Evolutionary conservation across 1,139 yeast genomes (phyloP), one percentile per base, ranked within the genome.

Genomic region (Keqinozyma sinolaborantium): DNA sequence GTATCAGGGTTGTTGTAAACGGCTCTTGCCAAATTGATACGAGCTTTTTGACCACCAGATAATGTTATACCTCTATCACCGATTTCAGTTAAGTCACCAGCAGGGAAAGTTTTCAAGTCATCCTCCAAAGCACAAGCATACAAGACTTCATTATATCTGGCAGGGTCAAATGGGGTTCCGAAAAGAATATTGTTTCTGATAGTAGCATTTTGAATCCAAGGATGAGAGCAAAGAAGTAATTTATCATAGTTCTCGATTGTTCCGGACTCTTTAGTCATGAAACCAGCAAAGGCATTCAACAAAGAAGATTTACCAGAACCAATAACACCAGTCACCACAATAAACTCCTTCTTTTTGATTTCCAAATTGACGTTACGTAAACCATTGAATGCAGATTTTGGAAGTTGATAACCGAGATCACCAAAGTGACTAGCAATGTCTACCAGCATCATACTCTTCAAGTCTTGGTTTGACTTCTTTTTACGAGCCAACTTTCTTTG

Each of bases 201-300:
- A 16, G 72, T 62, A n/a, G 72, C 55, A 40, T 66, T 67, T 49
- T 67, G 73, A 33, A 67, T 64, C 73, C 73, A 67, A 13, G 71
- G 70, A 9, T 53, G 44, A 9, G 62, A 50, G 36, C 71, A 62
- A 25, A 62, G 49, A 25, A 64, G 45, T 24, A 56, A 42, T 19
- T 53, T 58, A 16, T 57, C 58, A 32, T 54, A 47, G 11, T 61
- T 47, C 5, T 38, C 44, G 30, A 64, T 39, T 4, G 41, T 32
- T 16, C 69, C 71, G 2, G 36, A 29, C 5, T 38, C 35, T 34
- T 61, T 41, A 33, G 53, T 56, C 70, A 64, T 61, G 38, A 52
- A 53, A 2, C 71, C 70, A 15, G 65, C 51, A 30, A 64, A 45
- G 10, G 70, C 70, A 36, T 51, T 53, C 36, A 64, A 53, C 24